Base-by-base conservation (phyloP, 306 rosid species). In the Cajanus cajan region DNA sequence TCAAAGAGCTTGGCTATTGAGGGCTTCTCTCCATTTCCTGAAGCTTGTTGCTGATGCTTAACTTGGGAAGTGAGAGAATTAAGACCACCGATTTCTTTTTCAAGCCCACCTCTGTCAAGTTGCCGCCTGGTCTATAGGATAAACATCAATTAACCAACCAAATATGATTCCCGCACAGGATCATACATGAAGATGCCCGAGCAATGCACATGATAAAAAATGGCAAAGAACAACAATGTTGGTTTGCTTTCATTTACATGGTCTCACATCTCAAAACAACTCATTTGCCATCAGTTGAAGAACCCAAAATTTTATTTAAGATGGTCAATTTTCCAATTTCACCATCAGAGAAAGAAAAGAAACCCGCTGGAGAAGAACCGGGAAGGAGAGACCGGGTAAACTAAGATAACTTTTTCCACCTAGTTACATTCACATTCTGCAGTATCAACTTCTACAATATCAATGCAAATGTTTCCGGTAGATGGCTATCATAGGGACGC, bases 1-100 rank as follows among this genome's bases (percentile, higher is more conserved):
- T 96, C 99, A 75, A 96, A 96, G 84, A 96, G 98, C 86, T 96
- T 93, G 73, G 98, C 97, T 52, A 96, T 86, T 33, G 99, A 93
- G 81, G 98, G 87, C 85, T 90, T 96, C 69, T 89, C 97, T 78
- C 90, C 97, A 34, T 88, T 90, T 82, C 89, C 97, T 28, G 91
- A 86, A 36, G 89, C 90, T 78, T 83, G 88, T 78, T 83, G 96
- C 37, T 92, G 88, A 21, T 68, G 87, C 82, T 86, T 91, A 81
- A 83, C 83, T 86, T 89, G 96, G 73, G 89, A 77, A 62, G 86
- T 57, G 52, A 87, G 96, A 85, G 98, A 86, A 83, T 90, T 96
- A 63, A 78, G 85, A 71, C 77, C 84, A 73, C 89, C 80, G 33
- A 78, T 66, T 69, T 85, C 91, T 58, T 82, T 87, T 68, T 86